Percentiles rank a stretch among this genome's conserved stretches.
These are phyloP conservation scores for Cynanchum wilfordii DNA, from an alignment of 257 asterid species.

Conservation along the genomic window DNA sequence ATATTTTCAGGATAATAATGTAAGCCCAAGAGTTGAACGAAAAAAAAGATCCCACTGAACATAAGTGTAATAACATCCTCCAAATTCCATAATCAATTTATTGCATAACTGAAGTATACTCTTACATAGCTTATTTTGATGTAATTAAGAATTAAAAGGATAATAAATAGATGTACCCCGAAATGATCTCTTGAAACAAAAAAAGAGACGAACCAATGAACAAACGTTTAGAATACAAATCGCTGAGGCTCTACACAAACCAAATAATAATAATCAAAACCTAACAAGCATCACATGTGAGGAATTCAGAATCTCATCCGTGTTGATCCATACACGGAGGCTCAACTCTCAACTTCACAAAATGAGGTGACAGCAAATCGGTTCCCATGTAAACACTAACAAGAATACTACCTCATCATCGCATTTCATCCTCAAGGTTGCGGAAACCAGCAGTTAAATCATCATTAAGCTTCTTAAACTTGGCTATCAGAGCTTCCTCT, in stretches of 20 bases:
- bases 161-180: not conserved
- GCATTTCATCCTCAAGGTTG: conserved; percentile 88
- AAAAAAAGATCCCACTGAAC: not conserved
- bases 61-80: not conserved
- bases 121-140: conserved; percentile 17
- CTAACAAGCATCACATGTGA: not conserved
- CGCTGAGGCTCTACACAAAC: not conserved
- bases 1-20: too few relatives aligned
- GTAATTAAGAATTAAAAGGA: not conserved
- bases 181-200: not conserved
- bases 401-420: conserved; percentile 29
- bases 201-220: not conserved
- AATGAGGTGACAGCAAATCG: not conserved
- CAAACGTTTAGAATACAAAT: not conserved
- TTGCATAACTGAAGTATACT: not conserved
- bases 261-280: not conserved
- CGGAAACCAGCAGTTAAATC: conserved; percentile 97
- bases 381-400: not conserved
- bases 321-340: not conserved
- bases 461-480: conserved; percentile 80
- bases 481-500: conserved; percentile 62
- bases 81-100: conserved; percentile 1
- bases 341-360: not conserved
- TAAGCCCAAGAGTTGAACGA: not conserved
- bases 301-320: not conserved